These are phyloP conservation scores for Rubroboletus pulcherrimus DNA, from an alignment of 768 basidiomycete species.

Conservation along the genomic window DNA sequence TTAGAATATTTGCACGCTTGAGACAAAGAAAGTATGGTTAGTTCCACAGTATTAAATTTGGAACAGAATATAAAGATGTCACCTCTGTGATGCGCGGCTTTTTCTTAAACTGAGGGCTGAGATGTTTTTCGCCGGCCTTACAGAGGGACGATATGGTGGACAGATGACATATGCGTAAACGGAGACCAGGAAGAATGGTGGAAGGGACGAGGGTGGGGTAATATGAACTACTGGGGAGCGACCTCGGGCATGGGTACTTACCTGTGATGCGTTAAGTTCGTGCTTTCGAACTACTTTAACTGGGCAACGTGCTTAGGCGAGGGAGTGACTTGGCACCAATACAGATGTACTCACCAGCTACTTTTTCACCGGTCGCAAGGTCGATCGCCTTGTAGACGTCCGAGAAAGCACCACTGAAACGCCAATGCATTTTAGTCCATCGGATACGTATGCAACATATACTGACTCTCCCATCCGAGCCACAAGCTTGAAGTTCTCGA, in stretches of 20 bases:
- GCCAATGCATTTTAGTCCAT: slow-evolving; percentile 9
- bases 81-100: slow-evolving; percentile 99
- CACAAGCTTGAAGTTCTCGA: slow-evolving; percentile 72
- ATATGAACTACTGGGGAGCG: slow-evolving; percentile 28
- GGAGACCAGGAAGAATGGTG: slow-evolving; percentile 22
- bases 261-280: slow-evolving; percentile 88
- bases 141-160: slow-evolving; percentile 27
- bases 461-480: slow-evolving; percentile 95
- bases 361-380: slow-evolving; percentile 65
- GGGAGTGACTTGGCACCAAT: neutral
- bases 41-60: slow-evolving; percentile 14
- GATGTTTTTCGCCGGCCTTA: slow-evolving; percentile 88
- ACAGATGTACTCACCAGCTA: slow-evolving; percentile 59
- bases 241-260: slow-evolving; percentile 41
- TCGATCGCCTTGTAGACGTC: slow-evolving; percentile 95
- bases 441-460: neutral
- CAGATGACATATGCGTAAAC: slow-evolving; percentile 9
- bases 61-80: slow-evolving; percentile 28
- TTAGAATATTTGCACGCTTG: slow-evolving; percentile 95
- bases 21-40: slow-evolving; percentile 15
- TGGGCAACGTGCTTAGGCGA: slow-evolving; percentile 28
- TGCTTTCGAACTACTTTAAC: slow-evolving; percentile 95
- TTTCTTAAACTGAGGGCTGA: slow-evolving; percentile 93
- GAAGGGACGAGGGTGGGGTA: slow-evolving; percentile 11
- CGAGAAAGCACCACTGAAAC: slow-evolving; percentile 87